A percentile compares a stretch with the other conserved stretches of the same genome.
These are phyloP conservation scores for Pseudogymnoascus sp. DNA, from an alignment of 2,329 filamentous ascomycete genomes.

Conservation along the genomic window DNA sequence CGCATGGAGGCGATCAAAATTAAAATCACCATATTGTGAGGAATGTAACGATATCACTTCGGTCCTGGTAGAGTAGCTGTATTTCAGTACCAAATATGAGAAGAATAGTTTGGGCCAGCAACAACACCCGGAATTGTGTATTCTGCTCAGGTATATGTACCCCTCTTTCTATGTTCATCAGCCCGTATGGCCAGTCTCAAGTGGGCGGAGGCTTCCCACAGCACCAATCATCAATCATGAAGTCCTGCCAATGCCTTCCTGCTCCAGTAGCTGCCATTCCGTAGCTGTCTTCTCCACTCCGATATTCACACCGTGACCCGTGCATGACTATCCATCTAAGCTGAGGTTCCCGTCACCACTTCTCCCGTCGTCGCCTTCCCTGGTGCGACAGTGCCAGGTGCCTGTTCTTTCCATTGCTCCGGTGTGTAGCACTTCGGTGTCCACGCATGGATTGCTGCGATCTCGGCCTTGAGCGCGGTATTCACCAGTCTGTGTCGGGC, in stretches of 20 bases:
- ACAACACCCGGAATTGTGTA: neutral
- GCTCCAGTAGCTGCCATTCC: neutral
- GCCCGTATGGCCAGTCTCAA: neutral
- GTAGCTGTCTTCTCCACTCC: neutral
- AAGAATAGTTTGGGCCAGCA: neutral
- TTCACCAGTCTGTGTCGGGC: conserved; percentile 64
- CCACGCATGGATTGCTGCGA: conserved; percentile 69
- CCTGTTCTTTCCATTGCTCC: conserved; percentile 63
- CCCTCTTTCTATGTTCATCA: neutral
- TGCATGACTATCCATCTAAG: neutral
- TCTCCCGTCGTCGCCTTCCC: conserved; percentile 27
- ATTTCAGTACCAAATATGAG: too few species aligned
- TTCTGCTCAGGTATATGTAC: neutral
- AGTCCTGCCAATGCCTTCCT: neutral
- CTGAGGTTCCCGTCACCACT: conserved; percentile 24
- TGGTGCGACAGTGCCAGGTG: conserved; percentile 29
- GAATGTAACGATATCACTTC: neutral
- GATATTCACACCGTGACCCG: neutral
- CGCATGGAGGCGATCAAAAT: neutral
- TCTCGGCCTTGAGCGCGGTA: conserved; percentile 57
- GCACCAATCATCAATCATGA: neutral
- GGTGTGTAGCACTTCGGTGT: conserved; percentile 68
- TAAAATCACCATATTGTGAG: neutral
- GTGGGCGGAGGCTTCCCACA: neutral
- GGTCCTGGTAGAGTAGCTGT: neutral